phyloP scores from a whole-genome alignment of 768 basidiomycete genomes.

The Bullera alba region DNA sequence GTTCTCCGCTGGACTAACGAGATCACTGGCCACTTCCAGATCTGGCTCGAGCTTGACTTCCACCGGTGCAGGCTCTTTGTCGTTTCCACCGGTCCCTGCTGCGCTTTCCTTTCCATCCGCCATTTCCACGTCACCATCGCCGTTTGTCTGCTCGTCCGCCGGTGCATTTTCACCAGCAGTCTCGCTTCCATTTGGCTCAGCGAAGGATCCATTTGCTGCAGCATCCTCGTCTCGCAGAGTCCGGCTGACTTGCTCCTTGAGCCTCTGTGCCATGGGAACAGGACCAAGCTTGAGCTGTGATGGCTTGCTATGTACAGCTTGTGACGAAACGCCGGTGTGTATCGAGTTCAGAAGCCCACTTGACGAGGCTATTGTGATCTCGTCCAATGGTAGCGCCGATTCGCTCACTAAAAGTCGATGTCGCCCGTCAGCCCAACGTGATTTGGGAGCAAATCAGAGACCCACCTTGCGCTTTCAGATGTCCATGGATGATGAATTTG shows the following conservation, averaged over 20 bases:
- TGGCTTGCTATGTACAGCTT: constrained; percentile 61
- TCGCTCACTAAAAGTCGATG: constrained; percentile 12
- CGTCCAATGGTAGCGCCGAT: constrained; percentile 24
- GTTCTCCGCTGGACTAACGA: constrained; percentile 28
- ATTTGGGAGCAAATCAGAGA: not conserved
- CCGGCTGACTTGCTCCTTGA: constrained; percentile 72
- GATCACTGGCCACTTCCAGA: constrained; percentile 4
- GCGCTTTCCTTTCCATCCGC: not conserved
- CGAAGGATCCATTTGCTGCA: constrained; percentile 2
- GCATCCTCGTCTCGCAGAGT: constrained; percentile 62
- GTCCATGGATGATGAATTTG: constrained; percentile 60
- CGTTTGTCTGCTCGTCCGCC: constrained; percentile 51
- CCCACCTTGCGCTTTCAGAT: not conserved
- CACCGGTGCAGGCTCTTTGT: constrained; percentile 4
- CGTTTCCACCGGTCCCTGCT: not conserved
- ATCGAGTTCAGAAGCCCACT: constrained; percentile 68
- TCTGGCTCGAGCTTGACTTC: constrained; percentile 27
- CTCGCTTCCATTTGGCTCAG: constrained; percentile 8
- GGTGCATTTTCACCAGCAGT: not conserved
- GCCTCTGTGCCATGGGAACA: constrained; percentile 67
- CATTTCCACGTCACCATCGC: constrained; percentile 49
- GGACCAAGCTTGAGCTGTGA: constrained; percentile 80
- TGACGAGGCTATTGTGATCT: constrained; percentile 26
- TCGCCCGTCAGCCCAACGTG: not conserved
- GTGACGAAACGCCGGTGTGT: constrained; percentile 56